A percentile compares a stretch with the other conserved stretches of the same genome.
phyloP scores from a whole-genome alignment of 306 rosid genomes.

The Begonia fuchsioides region DNA sequence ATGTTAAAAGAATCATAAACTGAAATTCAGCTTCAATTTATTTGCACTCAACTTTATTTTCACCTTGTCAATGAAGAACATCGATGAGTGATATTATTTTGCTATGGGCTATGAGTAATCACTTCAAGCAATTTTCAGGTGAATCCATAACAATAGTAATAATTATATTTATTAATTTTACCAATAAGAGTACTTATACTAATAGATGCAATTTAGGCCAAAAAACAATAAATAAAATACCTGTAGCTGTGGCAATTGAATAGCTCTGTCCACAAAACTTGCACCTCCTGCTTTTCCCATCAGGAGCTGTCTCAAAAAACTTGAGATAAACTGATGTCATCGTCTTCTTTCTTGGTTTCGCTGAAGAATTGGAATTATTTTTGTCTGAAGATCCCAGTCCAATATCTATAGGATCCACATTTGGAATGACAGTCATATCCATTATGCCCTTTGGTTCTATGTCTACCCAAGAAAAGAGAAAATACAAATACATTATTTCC shows the following conservation, averaged over 20 bases:
- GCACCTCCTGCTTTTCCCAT: slow-evolving; percentile 79
- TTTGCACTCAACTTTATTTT: no score
- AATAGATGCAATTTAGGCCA: background rate
- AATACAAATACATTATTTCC: background rate
- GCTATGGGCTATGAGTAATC: no score
- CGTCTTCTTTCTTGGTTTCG: slow-evolving; percentile 81
- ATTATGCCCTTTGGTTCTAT: slow-evolving; percentile 57
- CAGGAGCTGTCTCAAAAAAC: slow-evolving; percentile 83
- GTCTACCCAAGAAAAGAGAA: slow-evolving; percentile 26
- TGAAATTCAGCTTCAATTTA: no score
- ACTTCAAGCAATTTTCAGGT: no score
- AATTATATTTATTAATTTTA: no score
- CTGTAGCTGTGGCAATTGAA: slow-evolving; percentile 89
- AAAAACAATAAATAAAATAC: slow-evolving; percentile 23
- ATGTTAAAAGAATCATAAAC: no score
- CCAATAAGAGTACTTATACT: no score
- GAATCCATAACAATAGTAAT: no score
- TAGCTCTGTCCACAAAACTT: slow-evolving; percentile 94
- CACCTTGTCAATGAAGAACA: no score
- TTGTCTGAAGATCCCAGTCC: slow-evolving; percentile 60
- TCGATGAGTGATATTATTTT: no score
- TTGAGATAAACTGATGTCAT: slow-evolving; percentile 92
- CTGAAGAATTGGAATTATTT: slow-evolving; percentile 30
- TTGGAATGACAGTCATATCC: slow-evolving; percentile 57
- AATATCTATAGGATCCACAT: slow-evolving; percentile 43